These are phyloP conservation scores for Tricholoma furcatifolium DNA, from an alignment of 768 basidiomycete genomes.

Conservation along the genomic window DNA sequence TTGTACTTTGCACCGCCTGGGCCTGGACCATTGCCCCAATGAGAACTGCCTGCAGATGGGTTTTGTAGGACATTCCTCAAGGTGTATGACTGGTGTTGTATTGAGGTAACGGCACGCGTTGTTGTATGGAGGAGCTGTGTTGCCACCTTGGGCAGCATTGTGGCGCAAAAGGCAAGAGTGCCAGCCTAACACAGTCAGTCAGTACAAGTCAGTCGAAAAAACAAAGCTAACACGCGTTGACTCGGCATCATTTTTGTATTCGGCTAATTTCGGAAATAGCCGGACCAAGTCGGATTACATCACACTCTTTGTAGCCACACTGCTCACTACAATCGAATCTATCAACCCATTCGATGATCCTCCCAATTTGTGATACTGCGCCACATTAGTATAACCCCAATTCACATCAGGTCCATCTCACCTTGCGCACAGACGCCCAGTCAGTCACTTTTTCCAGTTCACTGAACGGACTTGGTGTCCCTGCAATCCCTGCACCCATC, in stretches of 20 bases:
- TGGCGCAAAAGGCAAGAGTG: constrained; percentile 2
- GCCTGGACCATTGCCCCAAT: constrained; percentile 54
- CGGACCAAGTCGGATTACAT: constrained; percentile 22
- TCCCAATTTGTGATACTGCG: constrained; percentile 71
- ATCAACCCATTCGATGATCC: constrained; percentile 41
- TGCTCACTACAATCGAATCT: constrained; percentile 71
- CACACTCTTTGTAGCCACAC: constrained; percentile 82
- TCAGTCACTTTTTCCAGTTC: constrained; percentile 54
- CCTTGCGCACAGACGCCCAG: constrained; percentile 76
- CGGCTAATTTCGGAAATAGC: constrained; percentile 11
- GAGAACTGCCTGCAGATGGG: constrained; percentile 52
- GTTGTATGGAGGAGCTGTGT: constrained; percentile 77
- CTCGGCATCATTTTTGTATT: constrained; percentile 14
- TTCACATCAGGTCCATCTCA: constrained; percentile 25
- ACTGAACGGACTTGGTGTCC: constrained; percentile 48
- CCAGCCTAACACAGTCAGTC: not conserved
- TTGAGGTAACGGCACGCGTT: constrained; percentile 71
- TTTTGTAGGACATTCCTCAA: constrained; percentile 77
- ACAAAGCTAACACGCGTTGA: constrained; percentile 5
- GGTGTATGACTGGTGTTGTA: constrained; percentile 70
- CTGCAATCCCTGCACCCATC: constrained; percentile 61
- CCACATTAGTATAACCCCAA: not conserved
- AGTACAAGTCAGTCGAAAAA: not conserved
- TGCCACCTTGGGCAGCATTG: constrained; percentile 83
- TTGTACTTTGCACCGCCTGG: constrained; percentile 74